Conservation (phyloP, 73 alveolate species). For the Urostyla sp. region DNA sequence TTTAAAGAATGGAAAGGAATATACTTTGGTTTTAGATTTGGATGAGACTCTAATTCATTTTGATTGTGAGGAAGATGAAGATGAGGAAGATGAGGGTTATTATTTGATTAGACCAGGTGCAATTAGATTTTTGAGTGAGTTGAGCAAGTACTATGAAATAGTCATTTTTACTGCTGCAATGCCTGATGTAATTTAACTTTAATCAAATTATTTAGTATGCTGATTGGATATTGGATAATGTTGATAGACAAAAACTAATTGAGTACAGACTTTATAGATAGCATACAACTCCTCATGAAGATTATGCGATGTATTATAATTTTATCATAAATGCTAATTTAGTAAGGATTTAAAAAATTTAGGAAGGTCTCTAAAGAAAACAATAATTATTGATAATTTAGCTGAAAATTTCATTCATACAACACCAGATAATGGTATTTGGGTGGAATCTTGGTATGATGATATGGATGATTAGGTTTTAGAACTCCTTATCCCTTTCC, state of each 20-base stretch:
- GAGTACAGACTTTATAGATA: slow-evolving; percentile 90
- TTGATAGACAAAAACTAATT: slow-evolving; percentile 82
- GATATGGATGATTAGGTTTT: slow-evolving; percentile 90
- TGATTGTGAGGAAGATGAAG: slow-evolving; percentile 45
- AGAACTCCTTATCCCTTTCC: slow-evolving; percentile 77
- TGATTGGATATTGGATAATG: slow-evolving; percentile 86
- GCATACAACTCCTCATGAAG: slow-evolving; percentile 87
- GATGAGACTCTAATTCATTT: slow-evolving; percentile 98
- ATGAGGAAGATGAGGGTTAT: slow-evolving; percentile 87
- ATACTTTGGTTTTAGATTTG: slow-evolving; percentile 94
- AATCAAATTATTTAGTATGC: slow-evolving; percentile 69
- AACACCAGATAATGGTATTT: slow-evolving; percentile 92
- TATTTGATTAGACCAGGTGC: slow-evolving; percentile 95
- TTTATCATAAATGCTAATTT: slow-evolving; percentile 12
- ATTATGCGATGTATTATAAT: slow-evolving; percentile 50
- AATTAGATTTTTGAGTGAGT: slow-evolving; percentile 82
- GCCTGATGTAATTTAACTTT: slow-evolving; percentile 67
- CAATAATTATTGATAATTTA: slow-evolving; percentile 90
- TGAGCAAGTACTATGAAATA: slow-evolving; percentile 88
- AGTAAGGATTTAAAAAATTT: slow-evolving; percentile 90
- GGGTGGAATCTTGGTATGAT: slow-evolving; percentile 92
- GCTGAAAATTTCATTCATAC: slow-evolving; percentile 84
- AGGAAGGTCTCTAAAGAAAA: slow-evolving; percentile 91
- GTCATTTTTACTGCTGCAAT: slow-evolving; percentile 97
- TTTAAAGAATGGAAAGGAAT: slow-evolving; percentile 51